Percentiles rank a stretch among this genome's conserved stretches.
Conservation (phyloP, 208 protist species). For the Strigomonas oncopelti region DNA sequence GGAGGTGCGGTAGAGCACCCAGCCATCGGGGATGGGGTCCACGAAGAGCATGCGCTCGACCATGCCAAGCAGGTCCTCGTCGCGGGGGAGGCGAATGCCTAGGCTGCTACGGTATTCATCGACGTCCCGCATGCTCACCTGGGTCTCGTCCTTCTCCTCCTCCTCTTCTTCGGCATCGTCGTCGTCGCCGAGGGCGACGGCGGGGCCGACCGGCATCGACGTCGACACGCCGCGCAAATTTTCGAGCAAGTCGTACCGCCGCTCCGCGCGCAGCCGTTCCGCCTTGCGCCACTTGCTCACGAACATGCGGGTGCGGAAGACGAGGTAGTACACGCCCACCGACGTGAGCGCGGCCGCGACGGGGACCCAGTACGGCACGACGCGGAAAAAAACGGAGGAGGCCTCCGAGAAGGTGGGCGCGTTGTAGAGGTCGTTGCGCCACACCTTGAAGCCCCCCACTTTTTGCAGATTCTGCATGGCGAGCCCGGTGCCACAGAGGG, state of each 20-base stretch:
- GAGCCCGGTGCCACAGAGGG: neutral
- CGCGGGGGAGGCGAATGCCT: conserved; percentile 75
- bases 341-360: conserved; percentile 36
- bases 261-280: conserved; percentile 63
- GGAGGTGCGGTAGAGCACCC: conserved; percentile 86
- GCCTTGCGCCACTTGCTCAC: conserved; percentile 70
- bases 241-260: conserved; percentile 68
- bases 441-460: conserved; percentile 14
- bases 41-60: conserved; percentile 83
- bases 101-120: conserved; percentile 85
- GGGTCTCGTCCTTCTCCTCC: conserved; percentile 60
- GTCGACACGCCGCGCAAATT: conserved; percentile 42
- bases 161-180: conserved; percentile 63
- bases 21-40: conserved; percentile 81
- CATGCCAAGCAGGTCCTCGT: conserved; percentile 76
- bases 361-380: conserved; percentile 70
- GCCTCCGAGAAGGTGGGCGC: conserved; percentile 58
- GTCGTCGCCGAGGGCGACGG: conserved; percentile 44
- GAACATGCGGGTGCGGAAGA: conserved; percentile 68
- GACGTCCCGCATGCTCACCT: conserved; percentile 71
- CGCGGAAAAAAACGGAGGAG: conserved; percentile 37
- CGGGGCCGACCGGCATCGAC: conserved; percentile 25
- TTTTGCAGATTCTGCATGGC: conserved; percentile 10
- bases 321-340: conserved; percentile 52
- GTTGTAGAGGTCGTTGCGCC: conserved; percentile 53